Evolutionary conservation across 139 green algal genomes (phyloP).

Genomic region (Auxenochlorella pyrenoidosa): DNA sequence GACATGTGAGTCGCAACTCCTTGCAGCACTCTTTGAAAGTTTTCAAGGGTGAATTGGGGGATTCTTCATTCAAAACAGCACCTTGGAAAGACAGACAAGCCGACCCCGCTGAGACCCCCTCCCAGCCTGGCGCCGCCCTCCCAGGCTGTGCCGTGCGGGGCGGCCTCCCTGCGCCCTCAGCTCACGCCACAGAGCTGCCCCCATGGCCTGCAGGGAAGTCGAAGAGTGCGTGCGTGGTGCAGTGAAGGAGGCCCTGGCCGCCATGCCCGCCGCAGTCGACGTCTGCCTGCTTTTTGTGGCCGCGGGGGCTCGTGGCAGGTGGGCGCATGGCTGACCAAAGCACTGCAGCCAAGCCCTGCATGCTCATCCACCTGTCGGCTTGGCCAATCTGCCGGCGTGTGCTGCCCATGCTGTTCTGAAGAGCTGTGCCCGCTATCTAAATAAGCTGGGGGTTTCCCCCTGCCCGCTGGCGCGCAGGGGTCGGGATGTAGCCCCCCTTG

Average conservation of each 20-base stretch:
- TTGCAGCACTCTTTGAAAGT: too few relatives aligned
- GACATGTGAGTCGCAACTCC: neutral
- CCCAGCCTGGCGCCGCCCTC: too few relatives aligned
- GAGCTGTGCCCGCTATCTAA: too few relatives aligned
- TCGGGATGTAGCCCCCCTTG: neutral
- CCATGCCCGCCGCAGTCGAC: conserved; percentile 13
- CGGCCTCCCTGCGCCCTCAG: too few relatives aligned
- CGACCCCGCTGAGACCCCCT: too few relatives aligned
- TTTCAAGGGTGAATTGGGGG: neutral
- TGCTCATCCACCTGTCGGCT: neutral
- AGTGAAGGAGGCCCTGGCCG: neutral
- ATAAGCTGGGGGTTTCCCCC: too few relatives aligned
- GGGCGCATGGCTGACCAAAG: neutral
- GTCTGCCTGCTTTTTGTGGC: conserved; percentile 24
- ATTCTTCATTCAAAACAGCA: neutral
- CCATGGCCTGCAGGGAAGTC: neutral
- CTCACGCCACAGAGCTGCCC: too few relatives aligned
- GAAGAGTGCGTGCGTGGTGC: neutral
- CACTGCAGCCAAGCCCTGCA: neutral
- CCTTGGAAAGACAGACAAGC: too few relatives aligned
- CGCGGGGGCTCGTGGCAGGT: neutral
- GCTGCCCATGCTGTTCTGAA: neutral
- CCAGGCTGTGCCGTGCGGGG: too few relatives aligned
- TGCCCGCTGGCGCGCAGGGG: neutral
- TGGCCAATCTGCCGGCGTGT: neutral